phyloP scores from a whole-genome alignment of 2,329 filamentous ascomycete genomes.

The Didymella pinodella region DNA sequence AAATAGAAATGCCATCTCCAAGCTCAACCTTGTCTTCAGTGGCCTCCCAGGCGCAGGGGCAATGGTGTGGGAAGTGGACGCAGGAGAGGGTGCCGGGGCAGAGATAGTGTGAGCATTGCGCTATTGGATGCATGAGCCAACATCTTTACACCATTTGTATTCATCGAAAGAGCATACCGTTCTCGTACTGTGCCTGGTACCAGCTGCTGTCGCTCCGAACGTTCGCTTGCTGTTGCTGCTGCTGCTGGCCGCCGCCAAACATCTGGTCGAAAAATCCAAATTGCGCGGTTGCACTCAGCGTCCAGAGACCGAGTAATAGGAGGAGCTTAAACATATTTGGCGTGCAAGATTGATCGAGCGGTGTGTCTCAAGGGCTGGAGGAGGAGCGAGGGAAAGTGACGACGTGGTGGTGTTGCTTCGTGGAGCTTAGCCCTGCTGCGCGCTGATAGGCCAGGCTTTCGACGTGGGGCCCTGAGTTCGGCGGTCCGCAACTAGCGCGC shows the following conservation, averaged over 20 bases:
- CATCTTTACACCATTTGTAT: not conserved
- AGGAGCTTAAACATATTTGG: slow-evolving; percentile 33
- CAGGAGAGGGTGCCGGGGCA: slow-evolving; percentile 94
- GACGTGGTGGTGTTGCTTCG: slow-evolving; percentile 26
- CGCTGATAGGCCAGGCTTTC: slow-evolving; percentile 5
- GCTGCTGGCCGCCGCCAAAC: slow-evolving; percentile 74
- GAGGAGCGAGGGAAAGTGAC: not conserved
- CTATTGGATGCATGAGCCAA: slow-evolving; percentile 52
- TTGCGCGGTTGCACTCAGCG: slow-evolving; percentile 74
- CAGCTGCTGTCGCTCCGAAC: slow-evolving; percentile 82
- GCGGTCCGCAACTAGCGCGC: slow-evolving; percentile 29
- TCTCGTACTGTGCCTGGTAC: slow-evolving; percentile 76
- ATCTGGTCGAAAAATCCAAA: slow-evolving; percentile 99
- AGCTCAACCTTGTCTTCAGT: slow-evolving; percentile 73
- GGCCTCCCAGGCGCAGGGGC: slow-evolving; percentile 81
- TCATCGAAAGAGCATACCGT: slow-evolving; percentile 60
- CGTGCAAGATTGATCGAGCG: not conserved
- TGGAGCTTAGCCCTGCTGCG: slow-evolving; percentile 19
- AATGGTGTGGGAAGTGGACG: slow-evolving; percentile 96
- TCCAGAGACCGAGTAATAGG: slow-evolving; percentile 57
- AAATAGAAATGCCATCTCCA: slow-evolving; percentile 75
- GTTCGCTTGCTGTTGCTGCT: slow-evolving; percentile 73
- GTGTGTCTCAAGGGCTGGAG: not conserved
- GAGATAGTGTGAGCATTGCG: slow-evolving; percentile 91
- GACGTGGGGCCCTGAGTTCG: slow-evolving; percentile 8